These are phyloP conservation scores for Crinitomyces ghanaensis DNA, from an alignment of 805 yeast species.

Conservation along the genomic window DNA sequence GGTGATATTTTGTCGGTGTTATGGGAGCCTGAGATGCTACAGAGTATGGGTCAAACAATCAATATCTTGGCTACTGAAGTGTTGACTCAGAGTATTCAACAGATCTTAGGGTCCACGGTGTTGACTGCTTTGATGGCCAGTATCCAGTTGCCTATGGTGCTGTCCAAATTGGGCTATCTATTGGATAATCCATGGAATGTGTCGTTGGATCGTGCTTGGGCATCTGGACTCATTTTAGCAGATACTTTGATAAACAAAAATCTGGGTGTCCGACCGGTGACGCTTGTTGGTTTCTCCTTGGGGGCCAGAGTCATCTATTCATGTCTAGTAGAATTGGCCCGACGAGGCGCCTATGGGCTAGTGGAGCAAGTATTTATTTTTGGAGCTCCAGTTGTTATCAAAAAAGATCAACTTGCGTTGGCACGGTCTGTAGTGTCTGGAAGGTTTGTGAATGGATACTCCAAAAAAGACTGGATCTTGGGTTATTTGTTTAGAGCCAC, in stretches of 20 bases:
- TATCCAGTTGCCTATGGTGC: conserved; percentile 81
- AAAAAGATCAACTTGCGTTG: conserved; percentile 61
- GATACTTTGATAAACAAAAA: conserved; percentile 81
- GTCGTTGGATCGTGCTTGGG: conserved; percentile 93
- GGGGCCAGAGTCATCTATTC: conserved; percentile 90
- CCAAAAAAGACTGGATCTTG: conserved; percentile 89
- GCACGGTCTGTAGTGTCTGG: conserved; percentile 87
- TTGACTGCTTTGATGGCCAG: conserved; percentile 87
- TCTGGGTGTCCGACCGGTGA: conserved; percentile 84
- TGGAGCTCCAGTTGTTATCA: conserved; percentile 80
- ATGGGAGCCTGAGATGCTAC: conserved; percentile 98
- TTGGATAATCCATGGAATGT: conserved; percentile 98
- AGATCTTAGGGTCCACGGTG: conserved; percentile 84
- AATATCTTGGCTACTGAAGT: conserved; percentile 89
- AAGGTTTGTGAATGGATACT: conserved; percentile 77
- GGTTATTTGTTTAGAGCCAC: conserved; percentile 94
- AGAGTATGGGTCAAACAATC: conserved; percentile 93
- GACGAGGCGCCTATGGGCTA: conserved; percentile 74
- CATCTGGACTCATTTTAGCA: conserved; percentile 83
- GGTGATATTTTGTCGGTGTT: conserved; percentile 86
- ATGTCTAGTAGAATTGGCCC: conserved; percentile 76
- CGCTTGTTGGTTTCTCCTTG: conserved; percentile 83
- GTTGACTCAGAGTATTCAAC: conserved; percentile 85
- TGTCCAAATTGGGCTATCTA: conserved; percentile 77
- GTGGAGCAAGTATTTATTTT: conserved; percentile 79